These are phyloP conservation scores for Sporothrix brunneoviolacea DNA, from an alignment of 2,329 filamentous ascomycete genomes.

Conservation along the genomic window DNA sequence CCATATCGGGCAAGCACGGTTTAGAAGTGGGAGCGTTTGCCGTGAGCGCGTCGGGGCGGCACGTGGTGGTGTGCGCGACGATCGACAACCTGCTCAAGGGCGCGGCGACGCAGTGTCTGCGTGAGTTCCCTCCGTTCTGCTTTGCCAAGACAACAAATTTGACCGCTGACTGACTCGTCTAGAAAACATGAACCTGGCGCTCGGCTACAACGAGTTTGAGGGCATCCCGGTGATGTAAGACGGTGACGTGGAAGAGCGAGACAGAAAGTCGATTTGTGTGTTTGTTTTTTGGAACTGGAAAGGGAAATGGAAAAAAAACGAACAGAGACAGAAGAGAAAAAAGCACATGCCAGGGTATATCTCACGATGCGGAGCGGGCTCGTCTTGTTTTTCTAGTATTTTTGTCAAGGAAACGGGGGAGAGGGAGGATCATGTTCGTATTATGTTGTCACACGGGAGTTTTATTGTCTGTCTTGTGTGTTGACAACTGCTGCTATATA, in stretches of 20 bases:
- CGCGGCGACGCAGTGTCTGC: constrained; percentile 85
- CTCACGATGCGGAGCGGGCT: too few relatives aligned
- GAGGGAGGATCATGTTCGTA: too few relatives aligned
- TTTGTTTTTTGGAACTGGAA: too few relatives aligned
- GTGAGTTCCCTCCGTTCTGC: constrained; percentile 46
- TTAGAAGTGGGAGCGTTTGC: constrained; percentile 94
- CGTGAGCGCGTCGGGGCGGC: constrained; percentile 81
- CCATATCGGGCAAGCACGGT: constrained; percentile 77
- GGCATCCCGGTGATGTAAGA: constrained; percentile 60
- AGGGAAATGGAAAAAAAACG: too few relatives aligned
- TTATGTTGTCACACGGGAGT: too few relatives aligned
- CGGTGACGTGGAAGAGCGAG: not conserved
- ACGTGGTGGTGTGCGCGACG: constrained; percentile 88
- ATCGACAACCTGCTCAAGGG: constrained; percentile 95
- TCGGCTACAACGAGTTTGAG: constrained; percentile 83
- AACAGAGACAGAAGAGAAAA: too few relatives aligned
- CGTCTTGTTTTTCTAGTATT: too few relatives aligned
- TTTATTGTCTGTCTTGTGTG: too few relatives aligned
- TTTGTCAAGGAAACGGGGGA: too few relatives aligned
- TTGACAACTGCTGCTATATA: too few relatives aligned
- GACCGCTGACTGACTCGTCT: constrained; percentile 9
- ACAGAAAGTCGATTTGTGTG: too few relatives aligned
- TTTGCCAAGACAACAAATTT: not conserved
- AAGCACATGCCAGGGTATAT: too few relatives aligned
- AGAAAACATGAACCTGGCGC: constrained; percentile 93